phyloP scores from a whole-genome alignment of 1,284 basidiomycete genomes.

The Puccinia hordei region DNA sequence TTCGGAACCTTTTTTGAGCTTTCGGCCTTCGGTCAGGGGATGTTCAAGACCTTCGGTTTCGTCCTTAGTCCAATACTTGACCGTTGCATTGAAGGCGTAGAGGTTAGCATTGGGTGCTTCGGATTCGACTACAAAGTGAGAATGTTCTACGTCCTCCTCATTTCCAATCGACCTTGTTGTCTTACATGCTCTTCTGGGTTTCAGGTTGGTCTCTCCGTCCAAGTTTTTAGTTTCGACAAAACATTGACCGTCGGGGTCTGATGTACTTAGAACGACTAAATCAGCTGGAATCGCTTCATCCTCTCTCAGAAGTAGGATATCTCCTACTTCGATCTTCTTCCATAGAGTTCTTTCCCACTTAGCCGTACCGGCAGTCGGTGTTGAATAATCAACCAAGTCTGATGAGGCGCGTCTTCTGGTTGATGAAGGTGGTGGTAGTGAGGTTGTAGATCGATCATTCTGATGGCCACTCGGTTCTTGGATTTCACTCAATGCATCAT shows the following conservation, averaged over 20 bases:
- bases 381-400: conserved; percentile 69
- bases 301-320: conserved; percentile 83
- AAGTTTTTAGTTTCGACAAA: conserved; percentile 75
- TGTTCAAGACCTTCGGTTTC: conserved; percentile 55
- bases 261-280: conserved; percentile 77
- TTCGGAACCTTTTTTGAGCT: conserved; percentile 57
- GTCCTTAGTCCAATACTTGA: conserved; percentile 67
- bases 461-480: conserved; percentile 65
- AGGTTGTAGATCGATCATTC: conserved; percentile 62
- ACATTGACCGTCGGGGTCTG: conserved; percentile 61
- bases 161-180: conserved; percentile 75
- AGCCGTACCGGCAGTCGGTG: conserved; percentile 70
- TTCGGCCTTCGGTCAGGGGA: conserved; percentile 54
- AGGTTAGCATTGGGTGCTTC: conserved; percentile 92
- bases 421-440: conserved; percentile 6
- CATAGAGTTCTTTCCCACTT: conserved; percentile 93
- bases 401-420: conserved; percentile 48
- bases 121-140: conserved; percentile 82
- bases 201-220: conserved; percentile 96
- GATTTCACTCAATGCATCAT: conserved; percentile 56
- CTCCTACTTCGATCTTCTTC: conserved; percentile 99
- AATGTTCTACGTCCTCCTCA: conserved; percentile 87
- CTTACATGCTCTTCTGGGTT: conserved; percentile 75
- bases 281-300: conserved; percentile 97
- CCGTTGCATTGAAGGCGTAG: conserved; percentile 83